A percentile compares a stretch with the other conserved stretches of the same genome.
phyloP scores from a whole-genome alignment of 306 rosid species.

The Castanospermum australe region DNA sequence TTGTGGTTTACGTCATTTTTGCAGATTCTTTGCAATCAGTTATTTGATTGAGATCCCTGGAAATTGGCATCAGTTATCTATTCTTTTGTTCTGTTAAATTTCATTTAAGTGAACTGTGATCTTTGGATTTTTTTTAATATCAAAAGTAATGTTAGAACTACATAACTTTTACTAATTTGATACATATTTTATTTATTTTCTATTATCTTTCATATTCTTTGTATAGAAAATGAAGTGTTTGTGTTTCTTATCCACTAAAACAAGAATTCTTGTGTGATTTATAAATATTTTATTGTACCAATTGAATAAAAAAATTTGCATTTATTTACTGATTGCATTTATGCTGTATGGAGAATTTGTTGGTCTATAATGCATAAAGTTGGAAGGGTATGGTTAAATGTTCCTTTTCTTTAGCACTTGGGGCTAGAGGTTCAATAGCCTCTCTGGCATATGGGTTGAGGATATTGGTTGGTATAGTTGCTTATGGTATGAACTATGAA shows the following conservation, averaged over 20 bases:
- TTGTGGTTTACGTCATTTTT: conserved; percentile 17
- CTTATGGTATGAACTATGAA: neutral
- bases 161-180: neutral
- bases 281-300: neutral
- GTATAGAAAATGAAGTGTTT: neutral
- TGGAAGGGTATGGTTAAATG: neutral
- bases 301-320: neutral
- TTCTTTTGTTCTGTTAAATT: conserved; percentile 23
- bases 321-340: neutral
- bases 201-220: neutral
- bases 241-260: neutral
- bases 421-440: neutral
- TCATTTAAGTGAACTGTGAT: conserved; percentile 7
- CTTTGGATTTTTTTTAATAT: neutral
- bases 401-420: too few relatives aligned
- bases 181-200: neutral
- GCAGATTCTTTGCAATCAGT: neutral
- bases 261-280: neutral
- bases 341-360: neutral
- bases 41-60: conserved; percentile 19
- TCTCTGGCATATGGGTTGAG: neutral
- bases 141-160: conserved; percentile 1
- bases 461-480: neutral
- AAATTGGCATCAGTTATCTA: neutral
- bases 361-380: neutral